Evolutionary conservation across 169 alveolate species (phyloP), one percentile per base, ranked within the genome.

Genomic region (Plasmodium adleri): DNA sequence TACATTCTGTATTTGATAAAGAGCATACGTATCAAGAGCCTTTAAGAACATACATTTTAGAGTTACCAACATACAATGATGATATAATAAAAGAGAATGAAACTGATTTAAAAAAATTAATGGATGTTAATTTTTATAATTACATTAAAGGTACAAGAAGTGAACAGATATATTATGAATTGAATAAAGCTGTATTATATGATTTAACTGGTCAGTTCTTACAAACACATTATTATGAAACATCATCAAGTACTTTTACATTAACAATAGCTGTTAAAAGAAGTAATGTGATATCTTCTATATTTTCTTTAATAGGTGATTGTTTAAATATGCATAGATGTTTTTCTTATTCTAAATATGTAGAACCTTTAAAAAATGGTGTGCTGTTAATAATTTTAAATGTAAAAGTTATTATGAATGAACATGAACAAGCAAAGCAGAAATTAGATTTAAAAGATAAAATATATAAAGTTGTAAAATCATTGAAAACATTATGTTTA

Each of bases 221-320:
- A 24, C 95, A 88, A 54, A 90, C 94, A 7, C 58, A 85, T 58
- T 92, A 75, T 39, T 96, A 91, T 59, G 78, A 92, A 22, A 59
- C 93, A 20, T 75, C 72, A 3, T 45, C 50, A 78, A 92, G 88
- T 54, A 92, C 92, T 2, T 94, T 68, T 74, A 87, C 95, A 12
- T 70, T 93, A 49, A 96, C 94, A 32, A 68, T 95, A 6, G 97
- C 97, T 13, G 95, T 95, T 52, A 95, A 92, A 15, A 92, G 97
- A 4, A 94, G 93, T 39, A 83, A 91, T 74, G 92, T 94, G 24
- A 93, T 93, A 12, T 56, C 80, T 3, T 94, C 94, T 47, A 93
- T 95, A 75, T 95, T 93, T 90, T 95, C 97, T 3, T 59, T 94
- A 12, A 67, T 95, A 0, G 95, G 97, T 0, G 97, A 95, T 59